Evolutionary conservation across 768 basidiomycete species (phyloP), one percentile per base, ranked within the genome.

Genomic region (Rossbeevera mucosa): DNA sequence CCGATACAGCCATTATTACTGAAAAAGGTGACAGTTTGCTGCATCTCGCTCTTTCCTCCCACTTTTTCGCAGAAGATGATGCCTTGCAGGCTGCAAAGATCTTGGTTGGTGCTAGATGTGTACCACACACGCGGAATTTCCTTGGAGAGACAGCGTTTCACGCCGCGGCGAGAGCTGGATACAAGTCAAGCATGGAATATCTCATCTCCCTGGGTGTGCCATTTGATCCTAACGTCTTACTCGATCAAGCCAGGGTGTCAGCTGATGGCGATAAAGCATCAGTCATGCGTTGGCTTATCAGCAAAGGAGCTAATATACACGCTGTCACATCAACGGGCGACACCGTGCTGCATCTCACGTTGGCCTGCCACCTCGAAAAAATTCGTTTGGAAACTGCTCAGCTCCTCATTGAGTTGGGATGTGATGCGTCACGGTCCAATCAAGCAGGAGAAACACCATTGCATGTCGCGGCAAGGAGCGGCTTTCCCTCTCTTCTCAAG

Each of bases 381-480:
- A 4, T 21, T 16, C 31, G 51, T 22, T 21, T 52, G 29, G 36
- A 26, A 16, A 49, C 28, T 8, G 40, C 38, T 11, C 36, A 21
- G 18, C 7, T 49, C 12, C 51, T 52, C 29, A 14, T 52, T 8
- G 46, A 38, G 5, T 48, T 21, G 7, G 51, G 51, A 24, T 52
- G 46, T 14, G 16, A 48, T 13, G 21, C 46, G 21, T 48, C 18
- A 14, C 31, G 22, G 7, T 14, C 51, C 20, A 52, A 52, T 48
- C 20, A 18, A 12, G 26, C 36, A 14, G 47, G 47, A n/a, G 21
- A 52, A 52, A 48, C 28, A 13, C 8, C 46, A 14, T 14, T 48
- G 7, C 51, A 52, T 20, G 51, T 49, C 7, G 51, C 47, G 24
- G 38, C 47, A 2, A 41, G 51, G 21, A 40, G 51, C 7, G 36